phyloP scores from a whole-genome alignment of 345 rosid genomes.

The Gossypium longicalyx region DNA sequence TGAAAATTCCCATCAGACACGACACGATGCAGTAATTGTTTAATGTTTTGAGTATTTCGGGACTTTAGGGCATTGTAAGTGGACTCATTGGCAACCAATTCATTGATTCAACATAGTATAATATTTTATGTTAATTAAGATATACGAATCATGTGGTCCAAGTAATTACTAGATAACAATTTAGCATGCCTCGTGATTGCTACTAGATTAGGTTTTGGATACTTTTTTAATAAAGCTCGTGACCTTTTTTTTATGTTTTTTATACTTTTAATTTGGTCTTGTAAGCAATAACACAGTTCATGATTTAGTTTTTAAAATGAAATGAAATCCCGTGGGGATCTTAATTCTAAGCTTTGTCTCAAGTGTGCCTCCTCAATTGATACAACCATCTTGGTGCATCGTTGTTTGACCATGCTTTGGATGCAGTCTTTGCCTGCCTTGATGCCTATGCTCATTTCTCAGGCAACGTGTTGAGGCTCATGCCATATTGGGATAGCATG shows the following conservation, averaged over 20 bases:
- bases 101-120: not conserved
- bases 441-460: no score
- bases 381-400: no score
- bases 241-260: not conserved
- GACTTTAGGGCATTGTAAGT: constrained; percentile 32
- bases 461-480: no score
- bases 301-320: no score
- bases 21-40: constrained; percentile 18
- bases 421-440: no score
- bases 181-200: constrained; percentile 3
- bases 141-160: not conserved
- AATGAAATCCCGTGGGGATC: no score
- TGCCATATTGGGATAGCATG: no score
- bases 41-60: constrained; percentile 13
- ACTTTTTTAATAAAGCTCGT: not conserved
- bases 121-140: not conserved
- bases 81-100: constrained; percentile 21
- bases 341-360: no score
- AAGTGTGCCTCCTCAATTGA: no score
- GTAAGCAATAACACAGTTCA: not conserved
- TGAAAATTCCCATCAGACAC: constrained; percentile 22
- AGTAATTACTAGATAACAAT: not conserved
- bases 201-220: constrained; percentile 7
- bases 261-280: not conserved
- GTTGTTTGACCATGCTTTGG: no score